Evolutionary conservation across 306 rosid genomes (phyloP).

Genomic region (Prosopis cineraria): DNA sequence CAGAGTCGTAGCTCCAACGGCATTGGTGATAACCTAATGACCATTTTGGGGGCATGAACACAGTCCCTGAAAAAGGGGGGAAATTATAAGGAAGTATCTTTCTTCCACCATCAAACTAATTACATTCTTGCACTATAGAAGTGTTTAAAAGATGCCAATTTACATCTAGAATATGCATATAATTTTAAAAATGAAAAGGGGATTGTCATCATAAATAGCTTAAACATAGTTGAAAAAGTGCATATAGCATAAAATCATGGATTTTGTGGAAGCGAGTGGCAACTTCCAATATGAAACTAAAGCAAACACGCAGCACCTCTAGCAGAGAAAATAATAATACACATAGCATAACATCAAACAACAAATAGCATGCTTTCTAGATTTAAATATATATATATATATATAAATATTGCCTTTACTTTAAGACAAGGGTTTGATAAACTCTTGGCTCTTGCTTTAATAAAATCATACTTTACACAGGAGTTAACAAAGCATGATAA

Average conservation of each 20-base stretch:
- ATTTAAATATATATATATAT: slow-evolving; percentile 16
- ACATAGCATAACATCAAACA: neutral
- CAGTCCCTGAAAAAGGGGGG: slow-evolving; percentile 53
- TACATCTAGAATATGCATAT: slow-evolving; percentile 11
- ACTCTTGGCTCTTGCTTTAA: slow-evolving; percentile 21
- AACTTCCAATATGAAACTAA: neutral
- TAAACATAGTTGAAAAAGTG: neutral
- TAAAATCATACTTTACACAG: slow-evolving; percentile 2
- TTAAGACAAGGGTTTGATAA: slow-evolving; percentile 24
- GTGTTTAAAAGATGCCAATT: slow-evolving; percentile 22
- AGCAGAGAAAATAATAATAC: slow-evolving; percentile 18
- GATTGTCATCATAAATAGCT: slow-evolving; percentile 3
- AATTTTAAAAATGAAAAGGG: neutral
- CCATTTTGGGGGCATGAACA: slow-evolving; percentile 96
- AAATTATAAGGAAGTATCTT: slow-evolving; percentile 15
- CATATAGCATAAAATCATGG: neutral
- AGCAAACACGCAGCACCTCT: neutral
- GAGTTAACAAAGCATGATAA: neutral
- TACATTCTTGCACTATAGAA: slow-evolving; percentile 4
- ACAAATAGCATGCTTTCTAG: slow-evolving; percentile 1
- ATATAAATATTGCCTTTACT: slow-evolving; percentile 9
- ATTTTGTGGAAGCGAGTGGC: neutral
- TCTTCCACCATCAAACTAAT: slow-evolving; percentile 16
- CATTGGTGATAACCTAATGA: slow-evolving; percentile 94
- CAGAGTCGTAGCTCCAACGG: slow-evolving; percentile 83